Base-by-base conservation (phyloP, 2,329 filamentous ascomycete genomes). In the Ascocoryne sarcoides region DNA sequence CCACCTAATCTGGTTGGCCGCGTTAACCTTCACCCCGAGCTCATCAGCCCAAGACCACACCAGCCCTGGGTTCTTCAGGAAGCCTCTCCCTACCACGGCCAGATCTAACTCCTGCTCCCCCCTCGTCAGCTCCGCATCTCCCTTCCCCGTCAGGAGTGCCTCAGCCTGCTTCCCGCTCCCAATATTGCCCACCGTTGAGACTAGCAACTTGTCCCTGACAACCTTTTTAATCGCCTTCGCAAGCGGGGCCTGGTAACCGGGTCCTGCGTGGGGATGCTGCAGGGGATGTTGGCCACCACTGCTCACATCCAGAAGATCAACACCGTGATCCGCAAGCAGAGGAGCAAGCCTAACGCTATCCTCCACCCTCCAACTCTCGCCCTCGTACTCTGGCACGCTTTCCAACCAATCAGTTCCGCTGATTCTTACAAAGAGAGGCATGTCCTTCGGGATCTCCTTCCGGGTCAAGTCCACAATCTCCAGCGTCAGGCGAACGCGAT, bases 381-480 rank as follows among this genome's bases (percentile, higher is more conserved):
- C 64, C 15, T 68, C 59, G 26, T 67, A 69, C 7, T 67, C 65
- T 1, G 68, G 67, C 36, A 72, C 69, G 42, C 72, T 66, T 44
- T 87, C 79, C 0, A 89, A 69, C 81, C 82, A 88, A 55, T 90
- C 84, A 0, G 78, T 80, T 0, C 79, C 82, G n/a, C 74, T 80
- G 49, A 90, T 73, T 17, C 85, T 75, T 9, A 85, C 65, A 55
- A 89, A 80, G 0, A 90, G 65, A 0, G 85, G 85, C 74, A 83
- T 84, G 1, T 64, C 59, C 5, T 76, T 64, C 0, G 82, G 82
- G 0, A 88, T 81, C 0, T 67, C 70, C 1, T 67, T 65, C 5
- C 86, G 70, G 0, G 75, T 70, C 5, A 75, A 61, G 10, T 84
- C 74, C 2, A 79, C 73, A 5, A 84, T 60, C 58, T 92, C 85